Evolutionary conservation across 805 yeast genomes (phyloP).

Genomic region (Ogataea corticis): DNA sequence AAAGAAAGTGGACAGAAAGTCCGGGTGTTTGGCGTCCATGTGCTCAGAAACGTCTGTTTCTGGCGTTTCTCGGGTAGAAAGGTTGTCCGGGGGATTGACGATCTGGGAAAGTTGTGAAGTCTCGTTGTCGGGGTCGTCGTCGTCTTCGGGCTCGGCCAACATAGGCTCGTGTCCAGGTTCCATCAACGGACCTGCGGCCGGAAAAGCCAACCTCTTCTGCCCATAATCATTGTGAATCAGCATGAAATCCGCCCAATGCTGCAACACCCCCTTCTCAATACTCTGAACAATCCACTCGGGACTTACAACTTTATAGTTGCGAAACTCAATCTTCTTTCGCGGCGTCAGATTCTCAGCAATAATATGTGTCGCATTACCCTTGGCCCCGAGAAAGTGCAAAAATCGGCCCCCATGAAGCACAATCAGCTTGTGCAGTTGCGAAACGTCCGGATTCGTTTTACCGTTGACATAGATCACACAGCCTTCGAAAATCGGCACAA

Average conservation of each 20-base stretch:
- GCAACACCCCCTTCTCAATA: conserved; percentile 44
- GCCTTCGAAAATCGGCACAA: conserved; percentile 53
- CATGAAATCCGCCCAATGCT: conserved; percentile 73
- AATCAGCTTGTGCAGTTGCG: conserved; percentile 68
- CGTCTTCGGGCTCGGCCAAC: conserved; percentile 2
- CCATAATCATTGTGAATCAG: conserved; percentile 54
- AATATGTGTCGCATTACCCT: conserved; percentile 79
- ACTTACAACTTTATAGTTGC: conserved; percentile 69
- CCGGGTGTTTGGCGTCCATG: conserved; percentile 72
- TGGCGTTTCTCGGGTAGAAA: not conserved
- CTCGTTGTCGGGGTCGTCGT: conserved; percentile 7
- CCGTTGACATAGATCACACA: conserved; percentile 86
- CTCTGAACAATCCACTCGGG: conserved; percentile 83
- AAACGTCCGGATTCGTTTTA: conserved; percentile 77
- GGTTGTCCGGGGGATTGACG: conserved; percentile 13
- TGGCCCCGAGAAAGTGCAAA: conserved; percentile 64
- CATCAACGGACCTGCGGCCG: not conserved
- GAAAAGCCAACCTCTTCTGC: conserved; percentile 44
- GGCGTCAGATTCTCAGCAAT: conserved; percentile 80
- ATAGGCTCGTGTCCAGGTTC: not conserved
- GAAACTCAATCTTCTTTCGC: conserved; percentile 63
- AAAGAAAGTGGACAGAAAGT: conserved; percentile 70
- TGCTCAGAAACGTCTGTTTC: conserved; percentile 12
- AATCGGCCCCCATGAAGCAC: conserved; percentile 80
- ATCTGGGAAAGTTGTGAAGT: conserved; percentile 13